Conservation (phyloP, 495 filamentous ascomycete species). For the Terfezia claveryi region DNA sequence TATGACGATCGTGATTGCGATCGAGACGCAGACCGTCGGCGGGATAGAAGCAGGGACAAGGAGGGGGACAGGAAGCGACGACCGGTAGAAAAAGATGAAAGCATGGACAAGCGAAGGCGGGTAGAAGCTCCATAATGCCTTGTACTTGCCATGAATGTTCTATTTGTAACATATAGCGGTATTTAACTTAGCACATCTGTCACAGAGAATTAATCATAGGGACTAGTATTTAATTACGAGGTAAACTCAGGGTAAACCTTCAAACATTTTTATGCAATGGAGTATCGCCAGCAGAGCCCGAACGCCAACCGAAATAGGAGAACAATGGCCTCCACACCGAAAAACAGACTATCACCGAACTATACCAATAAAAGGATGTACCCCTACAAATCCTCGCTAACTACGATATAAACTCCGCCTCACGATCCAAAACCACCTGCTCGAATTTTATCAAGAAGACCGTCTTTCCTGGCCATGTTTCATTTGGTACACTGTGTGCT, state of each 20-base stretch:
- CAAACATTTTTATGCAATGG: too few species aligned
- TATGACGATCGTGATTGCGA: background rate
- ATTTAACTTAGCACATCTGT: too few species aligned
- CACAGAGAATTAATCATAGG: too few species aligned
- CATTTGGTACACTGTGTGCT: slow-evolving; percentile 64
- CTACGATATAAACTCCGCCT: slow-evolving; percentile 35
- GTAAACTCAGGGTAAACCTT: too few species aligned
- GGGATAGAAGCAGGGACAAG: slow-evolving; percentile 15
- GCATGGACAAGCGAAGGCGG: slow-evolving; percentile 41
- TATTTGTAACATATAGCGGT: too few species aligned
- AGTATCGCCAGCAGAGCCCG: too few species aligned
- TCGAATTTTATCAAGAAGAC: slow-evolving; percentile 87
- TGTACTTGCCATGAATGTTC: too few species aligned
- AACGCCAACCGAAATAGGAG: slow-evolving; percentile 3
- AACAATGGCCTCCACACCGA: background rate
- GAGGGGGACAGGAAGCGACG: slow-evolving; percentile 8
- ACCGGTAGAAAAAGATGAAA: slow-evolving; percentile 24
- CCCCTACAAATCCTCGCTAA: too few species aligned
- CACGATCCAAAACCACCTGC: slow-evolving; percentile 70
- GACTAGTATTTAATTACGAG: too few species aligned
- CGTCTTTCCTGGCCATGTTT: slow-evolving; percentile 85
- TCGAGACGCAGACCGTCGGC: slow-evolving; percentile 8
- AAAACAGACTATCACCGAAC: background rate
- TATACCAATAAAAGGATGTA: too few species aligned
- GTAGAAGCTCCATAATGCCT: slow-evolving; percentile 22